Conservation (phyloP, 495 filamentous ascomycete genomes). For the Hypoxylon perforatum region DNA sequence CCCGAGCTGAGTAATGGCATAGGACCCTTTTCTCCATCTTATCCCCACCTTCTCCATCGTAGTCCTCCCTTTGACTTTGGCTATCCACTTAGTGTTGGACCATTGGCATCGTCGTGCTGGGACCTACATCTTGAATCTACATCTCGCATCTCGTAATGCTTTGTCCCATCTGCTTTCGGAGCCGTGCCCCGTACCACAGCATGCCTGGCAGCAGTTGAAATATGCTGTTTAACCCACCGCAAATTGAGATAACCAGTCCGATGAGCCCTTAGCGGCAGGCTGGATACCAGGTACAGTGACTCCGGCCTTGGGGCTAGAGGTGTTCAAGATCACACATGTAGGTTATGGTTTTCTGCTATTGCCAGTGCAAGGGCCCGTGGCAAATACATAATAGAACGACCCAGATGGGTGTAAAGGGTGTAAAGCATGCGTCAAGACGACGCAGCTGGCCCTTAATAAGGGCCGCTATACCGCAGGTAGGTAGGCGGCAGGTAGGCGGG, state of each 20-base stretch:
- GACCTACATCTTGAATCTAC: background rate
- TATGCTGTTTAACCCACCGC: background rate
- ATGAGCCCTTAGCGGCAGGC: background rate
- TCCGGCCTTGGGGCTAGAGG: too few relatives aligned
- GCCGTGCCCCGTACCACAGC: background rate
- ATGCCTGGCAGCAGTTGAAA: background rate
- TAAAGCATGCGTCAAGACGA: conserved; percentile 39
- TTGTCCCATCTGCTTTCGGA: background rate
- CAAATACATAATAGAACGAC: conserved; percentile 21
- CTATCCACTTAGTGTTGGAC: conserved; percentile 17
- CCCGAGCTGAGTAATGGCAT: conserved; percentile 13
- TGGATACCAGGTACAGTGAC: too few relatives aligned
- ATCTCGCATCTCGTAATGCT: background rate
- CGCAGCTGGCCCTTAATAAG: conserved; percentile 23
- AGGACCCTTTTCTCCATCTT: conserved; percentile 18
- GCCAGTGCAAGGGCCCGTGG: conserved; percentile 20
- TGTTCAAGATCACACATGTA: too few relatives aligned
- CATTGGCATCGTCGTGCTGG: conserved; percentile 23
- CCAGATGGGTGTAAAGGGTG: conserved; percentile 34
- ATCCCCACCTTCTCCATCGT: conserved; percentile 16
- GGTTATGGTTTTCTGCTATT: background rate
- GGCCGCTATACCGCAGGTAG: conserved; percentile 11
- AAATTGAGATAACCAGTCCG: background rate
- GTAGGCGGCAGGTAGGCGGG: background rate
- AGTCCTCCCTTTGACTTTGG: conserved; percentile 1